A percentile compares a stretch with the other conserved stretches of the same genome.
Evolutionary conservation across 2,329 filamentous ascomycete genomes (phyloP).

Genomic region (Trichoderma endophyticum): DNA sequence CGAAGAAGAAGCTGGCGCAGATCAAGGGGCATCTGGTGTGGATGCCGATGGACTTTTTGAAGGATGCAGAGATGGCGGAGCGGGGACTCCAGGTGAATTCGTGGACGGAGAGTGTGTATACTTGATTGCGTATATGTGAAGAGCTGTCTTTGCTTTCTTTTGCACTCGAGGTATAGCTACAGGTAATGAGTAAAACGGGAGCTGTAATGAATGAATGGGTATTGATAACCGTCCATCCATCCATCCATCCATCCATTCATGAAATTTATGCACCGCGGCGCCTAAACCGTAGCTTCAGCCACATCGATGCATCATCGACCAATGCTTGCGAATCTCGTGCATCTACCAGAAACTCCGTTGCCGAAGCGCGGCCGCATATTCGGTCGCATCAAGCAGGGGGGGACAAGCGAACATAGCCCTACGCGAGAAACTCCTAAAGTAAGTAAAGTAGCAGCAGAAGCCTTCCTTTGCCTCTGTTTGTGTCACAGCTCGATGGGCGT

Average conservation of each 20-base stretch:
- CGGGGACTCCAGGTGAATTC: conserved; percentile 80
- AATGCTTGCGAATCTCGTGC: conserved; percentile 1
- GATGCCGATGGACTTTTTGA: conserved; percentile 89
- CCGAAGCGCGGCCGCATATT: conserved; percentile 16
- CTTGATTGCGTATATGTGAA: conserved; percentile 39
- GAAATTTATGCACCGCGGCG: neutral
- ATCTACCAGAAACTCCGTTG: neutral
- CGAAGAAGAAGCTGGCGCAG: conserved; percentile 70
- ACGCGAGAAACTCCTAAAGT: neutral
- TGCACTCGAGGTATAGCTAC: too few relatives aligned
- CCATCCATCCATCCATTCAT: neutral
- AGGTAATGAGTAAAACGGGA: neutral
- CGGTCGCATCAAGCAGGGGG: conserved; percentile 12
- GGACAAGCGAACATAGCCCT: neutral
- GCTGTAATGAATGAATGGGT: neutral
- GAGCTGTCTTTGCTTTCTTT: neutral
- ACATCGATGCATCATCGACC: neutral
- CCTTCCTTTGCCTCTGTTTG: neutral
- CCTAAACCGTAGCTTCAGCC: neutral
- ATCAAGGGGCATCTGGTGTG: conserved; percentile 88
- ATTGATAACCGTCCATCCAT: neutral
- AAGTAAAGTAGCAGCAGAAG: neutral
- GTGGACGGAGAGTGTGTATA: conserved; percentile 84
- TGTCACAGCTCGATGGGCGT: neutral
- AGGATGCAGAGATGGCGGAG: conserved; percentile 85